Evolutionary conservation across 176 grass and related monocot genomes (phyloP).

Genomic region (Elymus sibiricus): DNA sequence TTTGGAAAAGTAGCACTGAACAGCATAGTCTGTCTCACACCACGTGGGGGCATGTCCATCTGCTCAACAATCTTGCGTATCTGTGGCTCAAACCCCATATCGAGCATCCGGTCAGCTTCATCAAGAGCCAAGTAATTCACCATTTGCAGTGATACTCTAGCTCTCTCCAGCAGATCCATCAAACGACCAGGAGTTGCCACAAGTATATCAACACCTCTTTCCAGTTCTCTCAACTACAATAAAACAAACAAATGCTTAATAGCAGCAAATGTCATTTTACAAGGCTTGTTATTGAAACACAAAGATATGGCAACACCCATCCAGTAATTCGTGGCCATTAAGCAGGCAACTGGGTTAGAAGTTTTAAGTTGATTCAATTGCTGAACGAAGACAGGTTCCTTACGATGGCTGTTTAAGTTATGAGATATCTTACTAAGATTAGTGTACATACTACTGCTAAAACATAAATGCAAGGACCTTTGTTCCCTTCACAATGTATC

Average conservation of each 20-base stretch:
- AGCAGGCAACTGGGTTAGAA: not conserved
- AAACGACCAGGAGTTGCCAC: constrained; percentile 97
- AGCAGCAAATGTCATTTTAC: not conserved
- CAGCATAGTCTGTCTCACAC: constrained; percentile 89
- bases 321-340: not conserved
- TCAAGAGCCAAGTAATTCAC: constrained; percentile 84
- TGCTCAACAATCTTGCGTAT: constrained; percentile 95
- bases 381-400: not conserved
- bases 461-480: not conserved
- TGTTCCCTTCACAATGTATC: not conserved
- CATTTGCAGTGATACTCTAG: constrained; percentile 86
- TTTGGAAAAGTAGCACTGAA: constrained; percentile 98
- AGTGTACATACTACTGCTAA: not conserved
- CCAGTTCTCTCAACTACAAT: constrained; percentile 79
- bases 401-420: not conserved
- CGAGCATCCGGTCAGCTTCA: constrained; percentile 97
- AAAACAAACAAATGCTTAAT: constrained; percentile 8
- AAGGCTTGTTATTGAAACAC: not conserved
- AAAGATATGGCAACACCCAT: not conserved
- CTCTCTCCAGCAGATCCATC: constrained; percentile 91
- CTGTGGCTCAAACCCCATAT: constrained; percentile 98
- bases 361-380: not conserved
- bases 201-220: constrained; percentile 94
- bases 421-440: not conserved
- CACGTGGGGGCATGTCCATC: constrained; percentile 84